phyloP scores from a whole-genome alignment of 129 eudicot genomes.

The Flaveria bidentis region DNA sequence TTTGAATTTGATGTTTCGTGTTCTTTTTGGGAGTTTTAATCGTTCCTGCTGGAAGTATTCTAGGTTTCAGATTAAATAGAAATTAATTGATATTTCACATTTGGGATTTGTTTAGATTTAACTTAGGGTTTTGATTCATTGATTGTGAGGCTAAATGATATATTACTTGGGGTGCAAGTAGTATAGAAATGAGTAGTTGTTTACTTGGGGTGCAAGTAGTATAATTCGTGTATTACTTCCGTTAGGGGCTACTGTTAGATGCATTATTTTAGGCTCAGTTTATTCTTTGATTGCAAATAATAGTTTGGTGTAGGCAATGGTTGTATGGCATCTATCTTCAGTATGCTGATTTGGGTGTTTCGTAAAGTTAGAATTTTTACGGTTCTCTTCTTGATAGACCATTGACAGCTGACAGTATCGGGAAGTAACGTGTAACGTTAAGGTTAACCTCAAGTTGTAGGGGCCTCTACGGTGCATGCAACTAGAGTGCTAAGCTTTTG shows the following conservation, averaged over 20 bases:
- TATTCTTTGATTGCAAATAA: background rate
- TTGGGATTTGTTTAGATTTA: background rate
- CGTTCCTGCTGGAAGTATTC: no score
- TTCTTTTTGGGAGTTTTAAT: no score
- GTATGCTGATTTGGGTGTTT: background rate
- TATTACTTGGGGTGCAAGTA: constrained; percentile 1
- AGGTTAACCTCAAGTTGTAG: background rate
- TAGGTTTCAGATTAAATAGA: no score
- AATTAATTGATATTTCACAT: no score
- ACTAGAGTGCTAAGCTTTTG: background rate
- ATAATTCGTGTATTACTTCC: background rate
- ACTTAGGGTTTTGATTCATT: background rate
- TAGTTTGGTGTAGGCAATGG: background rate
- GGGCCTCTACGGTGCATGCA: background rate
- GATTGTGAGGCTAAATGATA: no score
- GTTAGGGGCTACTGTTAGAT: constrained; percentile 3
- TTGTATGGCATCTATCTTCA: background rate
- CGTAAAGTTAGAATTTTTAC: background rate
- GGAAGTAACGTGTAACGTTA: background rate
- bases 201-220: constrained; percentile 2
- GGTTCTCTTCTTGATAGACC: background rate
- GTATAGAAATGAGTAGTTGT: constrained; percentile 8
- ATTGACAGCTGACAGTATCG: background rate
- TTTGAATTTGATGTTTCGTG: no score
- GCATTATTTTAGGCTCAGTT: background rate